These are phyloP conservation scores for Tremella fuciformis DNA, from an alignment of 768 basidiomycete species.

Conservation along the genomic window DNA sequence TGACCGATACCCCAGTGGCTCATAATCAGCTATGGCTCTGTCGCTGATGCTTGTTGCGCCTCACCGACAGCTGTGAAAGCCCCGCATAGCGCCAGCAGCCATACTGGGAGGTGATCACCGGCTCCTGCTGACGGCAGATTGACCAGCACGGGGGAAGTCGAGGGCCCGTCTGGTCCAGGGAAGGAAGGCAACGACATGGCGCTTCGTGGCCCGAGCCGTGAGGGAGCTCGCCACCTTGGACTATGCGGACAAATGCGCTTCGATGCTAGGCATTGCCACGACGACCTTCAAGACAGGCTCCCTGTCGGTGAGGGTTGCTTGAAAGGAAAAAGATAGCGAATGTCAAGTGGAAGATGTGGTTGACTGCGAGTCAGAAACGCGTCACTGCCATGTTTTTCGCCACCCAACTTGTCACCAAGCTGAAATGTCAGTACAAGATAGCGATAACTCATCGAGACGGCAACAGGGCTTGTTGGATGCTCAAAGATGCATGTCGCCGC, in stretches of 20 bases:
- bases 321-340: not conserved
- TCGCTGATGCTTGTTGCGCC: slow-evolving; percentile 6
- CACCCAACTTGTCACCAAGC: too few species aligned
- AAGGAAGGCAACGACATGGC: slow-evolving; percentile 42
- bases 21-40: slow-evolving; percentile 2
- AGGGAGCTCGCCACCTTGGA: not conserved
- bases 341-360: too few species aligned
- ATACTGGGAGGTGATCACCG: slow-evolving; percentile 44
- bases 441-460: not conserved
- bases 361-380: too few species aligned
- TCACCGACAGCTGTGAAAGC: slow-evolving; percentile 48
- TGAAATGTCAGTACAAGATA: too few species aligned
- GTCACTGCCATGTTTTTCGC: too few species aligned
- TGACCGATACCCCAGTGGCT: slow-evolving; percentile 49
- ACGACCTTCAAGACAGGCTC: too few species aligned
- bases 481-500: too few species aligned
- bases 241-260: not conserved
- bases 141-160: slow-evolving; percentile 18
- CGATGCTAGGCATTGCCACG: not conserved
- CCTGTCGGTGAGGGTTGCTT: too few species aligned
- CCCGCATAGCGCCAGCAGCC: slow-evolving; percentile 48
- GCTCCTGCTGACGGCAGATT: slow-evolving; percentile 32
- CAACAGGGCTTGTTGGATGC: too few species aligned
- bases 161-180: slow-evolving; percentile 16
- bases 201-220: not conserved